Percentiles rank a stretch among this genome's conserved stretches.
These are phyloP conservation scores for Xylariaceae sp. DNA, from an alignment of 2,329 filamentous ascomycete genomes.

Conservation along the genomic window DNA sequence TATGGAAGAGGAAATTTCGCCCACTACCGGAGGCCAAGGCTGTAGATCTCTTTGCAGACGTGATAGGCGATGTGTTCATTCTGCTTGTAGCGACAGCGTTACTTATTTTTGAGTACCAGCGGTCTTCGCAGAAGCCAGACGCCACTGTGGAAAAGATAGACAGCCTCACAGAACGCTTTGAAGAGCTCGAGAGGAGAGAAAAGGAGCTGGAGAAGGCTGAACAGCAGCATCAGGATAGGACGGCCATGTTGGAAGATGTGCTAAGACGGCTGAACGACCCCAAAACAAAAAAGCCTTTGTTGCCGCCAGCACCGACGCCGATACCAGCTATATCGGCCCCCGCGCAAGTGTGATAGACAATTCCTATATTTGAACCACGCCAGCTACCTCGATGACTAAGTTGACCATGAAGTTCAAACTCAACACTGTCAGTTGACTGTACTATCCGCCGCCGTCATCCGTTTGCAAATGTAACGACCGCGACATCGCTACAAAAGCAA, in stretches of 20 bases:
- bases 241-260: constrained; percentile 50
- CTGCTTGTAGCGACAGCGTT: constrained; percentile 51
- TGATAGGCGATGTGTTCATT: constrained; percentile 59
- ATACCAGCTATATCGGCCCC: constrained; percentile 26
- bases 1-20: constrained; percentile 59
- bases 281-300: constrained; percentile 50
- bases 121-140: constrained; percentile 55
- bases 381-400: not conserved
- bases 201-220: constrained; percentile 47
- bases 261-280: constrained; percentile 48
- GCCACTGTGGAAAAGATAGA: constrained; percentile 48
- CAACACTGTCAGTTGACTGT: not conserved
- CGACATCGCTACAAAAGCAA: not conserved
- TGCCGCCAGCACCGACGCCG: constrained; percentile 33
- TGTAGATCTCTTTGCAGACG: constrained; percentile 61
- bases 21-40: constrained; percentile 59
- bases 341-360: constrained; percentile 10
- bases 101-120: constrained; percentile 58
- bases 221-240: constrained; percentile 40
- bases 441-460: not conserved
- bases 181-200: constrained; percentile 45
- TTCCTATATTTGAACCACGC: not conserved
- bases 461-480: not conserved
- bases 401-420: not conserved
- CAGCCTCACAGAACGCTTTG: constrained; percentile 43